These are phyloP conservation scores for Trichoderma sp. DNA, from an alignment of 2,329 filamentous ascomycete genomes.

Conservation along the genomic window DNA sequence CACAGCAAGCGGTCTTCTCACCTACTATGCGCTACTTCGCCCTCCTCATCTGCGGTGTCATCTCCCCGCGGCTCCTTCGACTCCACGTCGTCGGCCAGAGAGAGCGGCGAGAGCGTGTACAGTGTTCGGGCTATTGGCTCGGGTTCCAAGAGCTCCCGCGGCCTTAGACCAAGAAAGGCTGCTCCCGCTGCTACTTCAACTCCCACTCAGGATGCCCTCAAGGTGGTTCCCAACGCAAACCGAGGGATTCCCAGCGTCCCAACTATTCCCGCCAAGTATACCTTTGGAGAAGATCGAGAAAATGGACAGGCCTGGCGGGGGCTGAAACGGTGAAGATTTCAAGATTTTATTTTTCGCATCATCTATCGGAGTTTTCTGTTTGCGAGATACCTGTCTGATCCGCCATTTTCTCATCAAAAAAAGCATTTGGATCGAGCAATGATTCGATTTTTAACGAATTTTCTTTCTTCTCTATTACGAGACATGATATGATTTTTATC, in stretches of 20 bases:
- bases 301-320: constrained; percentile 36
- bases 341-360: background rate
- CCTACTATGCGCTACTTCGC: constrained; percentile 1
- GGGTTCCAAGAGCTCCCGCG: constrained; percentile 26
- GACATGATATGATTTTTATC: constrained; percentile 18
- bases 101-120: constrained; percentile 26
- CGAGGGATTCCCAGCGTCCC: constrained; percentile 49
- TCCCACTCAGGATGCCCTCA: constrained; percentile 36
- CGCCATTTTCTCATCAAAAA: constrained; percentile 9
- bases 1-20: constrained; percentile 30
- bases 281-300: constrained; percentile 38
- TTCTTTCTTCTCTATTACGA: constrained; percentile 13
- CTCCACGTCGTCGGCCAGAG: constrained; percentile 7
- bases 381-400: constrained; percentile 1
- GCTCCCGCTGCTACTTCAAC: constrained; percentile 22
- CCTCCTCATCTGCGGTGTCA: constrained; percentile 5
- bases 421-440: background rate
- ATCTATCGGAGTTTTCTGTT: background rate
- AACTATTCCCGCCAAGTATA: constrained; percentile 46
- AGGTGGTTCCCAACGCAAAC: constrained; percentile 48
- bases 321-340: constrained; percentile 26
- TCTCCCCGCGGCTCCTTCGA: constrained; percentile 18
- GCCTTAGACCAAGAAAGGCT: constrained; percentile 27
- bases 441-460: constrained; percentile 20
- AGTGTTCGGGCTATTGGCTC: constrained; percentile 25